Conservation (phyloP, 805 yeast species). For the Kazachstania kunashirensis region DNA sequence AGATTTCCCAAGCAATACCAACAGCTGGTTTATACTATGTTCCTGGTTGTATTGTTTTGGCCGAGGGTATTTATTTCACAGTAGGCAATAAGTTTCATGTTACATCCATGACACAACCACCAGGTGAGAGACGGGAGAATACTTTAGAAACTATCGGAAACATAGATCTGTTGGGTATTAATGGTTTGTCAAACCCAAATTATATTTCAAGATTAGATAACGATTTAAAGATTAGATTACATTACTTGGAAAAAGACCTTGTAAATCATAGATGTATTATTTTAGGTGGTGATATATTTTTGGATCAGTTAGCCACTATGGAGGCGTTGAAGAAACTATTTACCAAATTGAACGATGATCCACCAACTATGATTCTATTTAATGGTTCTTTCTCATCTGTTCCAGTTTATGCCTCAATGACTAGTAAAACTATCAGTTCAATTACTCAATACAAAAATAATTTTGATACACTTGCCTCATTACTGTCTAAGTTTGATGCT, state of each 20-base stretch:
- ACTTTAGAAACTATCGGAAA: slow-evolving; percentile 69
- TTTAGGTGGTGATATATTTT: slow-evolving; percentile 63
- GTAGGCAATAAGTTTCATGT: slow-evolving; percentile 62
- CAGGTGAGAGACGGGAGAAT: slow-evolving; percentile 63
- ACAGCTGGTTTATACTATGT: slow-evolving; percentile 55
- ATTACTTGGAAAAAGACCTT: slow-evolving; percentile 46
- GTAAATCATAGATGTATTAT: slow-evolving; percentile 51
- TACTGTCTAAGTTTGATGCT: slow-evolving; percentile 43
- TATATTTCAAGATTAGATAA: slow-evolving; percentile 51
- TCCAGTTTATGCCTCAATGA: slow-evolving; percentile 51
- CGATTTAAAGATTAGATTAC: slow-evolving; percentile 44
- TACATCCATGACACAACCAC: slow-evolving; percentile 74
- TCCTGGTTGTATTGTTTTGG: slow-evolving; percentile 68
- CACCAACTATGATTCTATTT: slow-evolving; percentile 64
- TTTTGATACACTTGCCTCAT: slow-evolving; percentile 65
- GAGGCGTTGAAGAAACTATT: slow-evolving; percentile 62
- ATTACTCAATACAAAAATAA: slow-evolving; percentile 51
- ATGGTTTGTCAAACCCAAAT: slow-evolving; percentile 25
- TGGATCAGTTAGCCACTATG: slow-evolving; percentile 50
- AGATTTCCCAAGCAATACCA: slow-evolving; percentile 50
- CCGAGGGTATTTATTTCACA: slow-evolving; percentile 77
- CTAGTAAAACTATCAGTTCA: slow-evolving; percentile 39
- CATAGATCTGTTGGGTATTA: slow-evolving; percentile 55
- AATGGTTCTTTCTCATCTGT: slow-evolving; percentile 70
- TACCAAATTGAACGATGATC: slow-evolving; percentile 40